Evolutionary conservation across 1,284 basidiomycete genomes (phyloP).

Genomic region (Pseudozyma sp.): DNA sequence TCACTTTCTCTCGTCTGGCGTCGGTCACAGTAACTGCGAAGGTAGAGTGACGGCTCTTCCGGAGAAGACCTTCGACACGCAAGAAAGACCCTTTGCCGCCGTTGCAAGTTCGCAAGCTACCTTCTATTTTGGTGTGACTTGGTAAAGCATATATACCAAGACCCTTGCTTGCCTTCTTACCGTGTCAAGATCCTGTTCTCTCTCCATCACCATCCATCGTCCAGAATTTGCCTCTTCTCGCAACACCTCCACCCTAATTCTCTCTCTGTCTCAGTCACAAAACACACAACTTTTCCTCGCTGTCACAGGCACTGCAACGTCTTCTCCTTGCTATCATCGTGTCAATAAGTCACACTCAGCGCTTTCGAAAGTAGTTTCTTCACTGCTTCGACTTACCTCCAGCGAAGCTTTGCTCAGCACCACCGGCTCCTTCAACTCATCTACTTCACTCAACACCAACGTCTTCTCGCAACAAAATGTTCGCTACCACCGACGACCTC

Average conservation of each 20-base stretch:
- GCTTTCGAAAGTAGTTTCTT: not conserved
- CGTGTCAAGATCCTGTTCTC: not conserved
- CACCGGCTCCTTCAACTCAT: not conserved
- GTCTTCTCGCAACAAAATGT: slow-evolving; percentile 5
- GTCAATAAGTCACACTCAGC: not conserved
- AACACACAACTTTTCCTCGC: not conserved
- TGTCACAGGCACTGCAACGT: not conserved
- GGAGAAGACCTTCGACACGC: not conserved
- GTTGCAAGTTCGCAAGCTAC: slow-evolving; percentile 6
- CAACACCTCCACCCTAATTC: not conserved
- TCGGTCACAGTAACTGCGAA: no score
- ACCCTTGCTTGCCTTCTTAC: not conserved
- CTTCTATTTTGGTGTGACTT: slow-evolving; percentile 4
- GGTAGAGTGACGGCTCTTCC: not conserved
- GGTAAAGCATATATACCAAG: slow-evolving; percentile 18
- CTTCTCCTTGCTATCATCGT: not conserved
- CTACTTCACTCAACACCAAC: no score
- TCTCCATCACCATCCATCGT: slow-evolving; percentile 14
- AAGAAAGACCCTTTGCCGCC: not conserved
- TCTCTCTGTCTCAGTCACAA: not conserved
- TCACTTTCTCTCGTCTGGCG: not conserved
- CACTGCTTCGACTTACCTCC: not conserved
- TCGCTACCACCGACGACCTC: slow-evolving; percentile 28
- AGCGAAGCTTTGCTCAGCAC: not conserved
- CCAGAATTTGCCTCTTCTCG: not conserved